Percentiles rank a stretch among this genome's conserved stretches.
Conservation (phyloP, 768 basidiomycete species). For the Phylloporus sp. region DNA sequence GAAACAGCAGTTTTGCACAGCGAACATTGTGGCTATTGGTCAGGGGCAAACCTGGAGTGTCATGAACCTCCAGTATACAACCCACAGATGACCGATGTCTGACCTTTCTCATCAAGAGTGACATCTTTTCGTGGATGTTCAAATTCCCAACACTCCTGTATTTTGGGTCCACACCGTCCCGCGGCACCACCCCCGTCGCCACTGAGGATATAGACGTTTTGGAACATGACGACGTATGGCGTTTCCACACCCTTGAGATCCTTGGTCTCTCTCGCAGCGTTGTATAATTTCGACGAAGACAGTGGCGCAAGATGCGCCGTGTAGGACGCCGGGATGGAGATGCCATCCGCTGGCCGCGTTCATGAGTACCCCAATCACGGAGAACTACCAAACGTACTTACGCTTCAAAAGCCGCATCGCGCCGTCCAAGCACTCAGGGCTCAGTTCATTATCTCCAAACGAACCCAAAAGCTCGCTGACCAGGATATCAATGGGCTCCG, state of each 20-base stretch:
- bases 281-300: constrained; percentile 89
- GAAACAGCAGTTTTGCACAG: constrained; percentile 80
- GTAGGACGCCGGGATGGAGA: constrained; percentile 96
- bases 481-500: constrained; percentile 87
- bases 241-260: constrained; percentile 80
- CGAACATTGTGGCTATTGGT: constrained; percentile 98
- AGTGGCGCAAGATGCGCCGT: constrained; percentile 92
- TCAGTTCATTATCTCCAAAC: constrained; percentile 98
- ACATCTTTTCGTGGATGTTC: constrained; percentile 86
- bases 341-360: constrained; percentile 65
- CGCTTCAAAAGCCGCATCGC: constrained; percentile 91
- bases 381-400: constrained; percentile 27
- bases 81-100: constrained; percentile 8
- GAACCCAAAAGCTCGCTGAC: constrained; percentile 95
- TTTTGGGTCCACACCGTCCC: constrained; percentile 71
- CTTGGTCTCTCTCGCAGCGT: constrained; percentile 67
- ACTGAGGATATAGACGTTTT: constrained; percentile 85
- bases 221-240: constrained; percentile 98
- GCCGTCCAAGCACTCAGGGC: constrained; percentile 96
- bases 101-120: constrained; percentile 69
- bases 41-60: constrained; percentile 66
- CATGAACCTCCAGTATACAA: constrained; percentile 7
- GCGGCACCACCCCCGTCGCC: constrained; percentile 60
- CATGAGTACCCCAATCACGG: constrained; percentile 10
- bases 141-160: constrained; percentile 98